Percentiles rank a stretch among this genome's conserved stretches.
These are phyloP conservation scores for Arabidopsis lyrata DNA, from an alignment of 441 rosid genomes.

Conservation along the genomic window DNA sequence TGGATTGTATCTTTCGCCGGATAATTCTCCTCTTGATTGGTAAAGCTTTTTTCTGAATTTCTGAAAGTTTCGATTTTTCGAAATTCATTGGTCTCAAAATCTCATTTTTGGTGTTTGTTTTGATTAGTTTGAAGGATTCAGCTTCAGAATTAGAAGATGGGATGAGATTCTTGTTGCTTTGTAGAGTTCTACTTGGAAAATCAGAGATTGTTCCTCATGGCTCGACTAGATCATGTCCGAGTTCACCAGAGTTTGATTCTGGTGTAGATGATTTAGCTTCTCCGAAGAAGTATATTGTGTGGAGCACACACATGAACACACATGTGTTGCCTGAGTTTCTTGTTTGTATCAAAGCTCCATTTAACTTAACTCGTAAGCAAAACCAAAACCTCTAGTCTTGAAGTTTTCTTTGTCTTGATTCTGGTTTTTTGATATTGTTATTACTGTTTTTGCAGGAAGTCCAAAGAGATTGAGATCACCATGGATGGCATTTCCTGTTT, in stretches of 20 bases:
- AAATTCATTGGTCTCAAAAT: not conserved
- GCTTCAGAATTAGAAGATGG: slow-evolving; percentile 58
- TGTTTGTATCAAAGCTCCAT: slow-evolving; percentile 65
- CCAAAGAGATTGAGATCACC: slow-evolving; percentile 60
- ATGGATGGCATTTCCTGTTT: slow-evolving; percentile 77
- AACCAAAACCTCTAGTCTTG: not conserved
- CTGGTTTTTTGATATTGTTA: not conserved
- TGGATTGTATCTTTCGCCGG: slow-evolving; percentile 75
- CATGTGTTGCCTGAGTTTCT: slow-evolving; percentile 72
- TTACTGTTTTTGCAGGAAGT: slow-evolving; percentile 46
- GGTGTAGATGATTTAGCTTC: slow-evolving; percentile 62
- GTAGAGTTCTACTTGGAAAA: slow-evolving; percentile 71
- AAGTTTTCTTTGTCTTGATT: slow-evolving; percentile 4
- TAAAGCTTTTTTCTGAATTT: slow-evolving; percentile 9
- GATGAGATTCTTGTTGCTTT: slow-evolving; percentile 65
- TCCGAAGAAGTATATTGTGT: slow-evolving; percentile 72
- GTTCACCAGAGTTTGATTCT: slow-evolving; percentile 68
- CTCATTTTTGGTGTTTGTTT: not conserved
- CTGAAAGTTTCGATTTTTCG: not conserved
- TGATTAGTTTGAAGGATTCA: slow-evolving; percentile 53
- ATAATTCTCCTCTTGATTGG: slow-evolving; percentile 68
- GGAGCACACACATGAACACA: slow-evolving; percentile 76
- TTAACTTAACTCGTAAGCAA: slow-evolving; percentile 52
- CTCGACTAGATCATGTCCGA: slow-evolving; percentile 59
- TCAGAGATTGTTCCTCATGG: slow-evolving; percentile 69